Evolutionary conservation across 768 basidiomycete genomes (phyloP).

Genomic region (Lentinula raphanica): DNA sequence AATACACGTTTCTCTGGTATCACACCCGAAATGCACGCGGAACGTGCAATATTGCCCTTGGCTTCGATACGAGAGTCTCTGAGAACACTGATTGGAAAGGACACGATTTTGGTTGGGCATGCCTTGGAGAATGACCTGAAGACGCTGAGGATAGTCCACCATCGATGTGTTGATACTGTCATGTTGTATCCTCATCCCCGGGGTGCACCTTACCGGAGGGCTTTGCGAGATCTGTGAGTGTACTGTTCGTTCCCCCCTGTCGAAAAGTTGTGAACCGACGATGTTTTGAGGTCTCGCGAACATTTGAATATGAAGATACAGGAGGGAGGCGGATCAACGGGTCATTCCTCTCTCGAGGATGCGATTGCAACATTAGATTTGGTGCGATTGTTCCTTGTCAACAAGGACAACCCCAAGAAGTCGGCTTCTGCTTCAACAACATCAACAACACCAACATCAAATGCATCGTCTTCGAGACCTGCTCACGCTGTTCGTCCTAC

Average conservation of each 20-base stretch:
- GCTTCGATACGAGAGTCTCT: constrained; percentile 61
- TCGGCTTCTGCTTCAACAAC: not conserved
- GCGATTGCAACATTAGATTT: constrained; percentile 85
- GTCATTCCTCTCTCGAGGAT: constrained; percentile 91
- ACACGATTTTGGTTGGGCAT: constrained; percentile 87
- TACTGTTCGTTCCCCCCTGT: not conserved
- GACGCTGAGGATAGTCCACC: constrained; percentile 84
- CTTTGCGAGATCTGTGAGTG: constrained; percentile 74
- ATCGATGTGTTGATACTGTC: constrained; percentile 81
- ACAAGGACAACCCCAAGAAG: constrained; percentile 27
- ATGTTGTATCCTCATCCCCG: constrained; percentile 77
- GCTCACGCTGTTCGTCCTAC: not conserved
- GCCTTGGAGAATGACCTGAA: constrained; percentile 93
- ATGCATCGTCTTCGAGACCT: too few relatives aligned
- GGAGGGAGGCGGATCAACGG: constrained; percentile 62
- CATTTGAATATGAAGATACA: constrained; percentile 81
- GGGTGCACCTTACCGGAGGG: constrained; percentile 72
- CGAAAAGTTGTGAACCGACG: not conserved
- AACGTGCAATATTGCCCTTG: constrained; percentile 64
- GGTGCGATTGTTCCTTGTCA: constrained; percentile 75
- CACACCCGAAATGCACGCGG: constrained; percentile 44
- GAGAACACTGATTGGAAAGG: constrained; percentile 62
- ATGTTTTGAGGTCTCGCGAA: constrained; percentile 69
- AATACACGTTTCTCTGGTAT: constrained; percentile 91
- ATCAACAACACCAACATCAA: not conserved